A percentile compares a stretch with the other conserved stretches of the same genome.
phyloP scores from a whole-genome alignment of 2,329 filamentous ascomycete species.

The Xylaria polymorpha region DNA sequence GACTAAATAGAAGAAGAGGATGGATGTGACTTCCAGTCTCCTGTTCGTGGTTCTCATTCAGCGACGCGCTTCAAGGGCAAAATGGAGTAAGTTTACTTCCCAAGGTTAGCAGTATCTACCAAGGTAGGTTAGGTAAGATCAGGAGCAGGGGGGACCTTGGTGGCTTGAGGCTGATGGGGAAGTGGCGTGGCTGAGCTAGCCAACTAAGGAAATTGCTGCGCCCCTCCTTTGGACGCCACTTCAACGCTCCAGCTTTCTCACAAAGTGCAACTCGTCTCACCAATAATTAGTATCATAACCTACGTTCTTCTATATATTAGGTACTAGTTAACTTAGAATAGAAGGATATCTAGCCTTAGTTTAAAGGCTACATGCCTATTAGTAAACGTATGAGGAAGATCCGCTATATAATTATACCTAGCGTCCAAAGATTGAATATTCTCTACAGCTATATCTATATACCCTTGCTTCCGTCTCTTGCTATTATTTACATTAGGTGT shows the following conservation, averaged over 20 bases:
- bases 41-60: constrained; percentile 24
- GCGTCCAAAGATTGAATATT: too few species aligned
- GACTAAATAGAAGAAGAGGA: neutral
- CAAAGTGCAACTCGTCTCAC: too few species aligned
- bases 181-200: constrained; percentile 21
- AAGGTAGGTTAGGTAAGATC: too few species aligned
- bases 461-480: neutral
- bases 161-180: constrained; percentile 24
- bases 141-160: constrained; percentile 22
- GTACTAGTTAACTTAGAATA: too few species aligned
- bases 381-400: too few species aligned
- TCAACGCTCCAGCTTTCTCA: too few species aligned
- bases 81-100: constrained; percentile 26
- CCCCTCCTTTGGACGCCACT: too few species aligned
- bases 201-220: constrained; percentile 2
- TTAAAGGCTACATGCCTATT: neutral
- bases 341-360: neutral
- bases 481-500: neutral
- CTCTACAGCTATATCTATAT: neutral
- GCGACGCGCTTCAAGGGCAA: constrained; percentile 35
- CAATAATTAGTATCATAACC: neutral
- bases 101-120: too few species aligned
- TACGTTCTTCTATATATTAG: neutral
- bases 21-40: constrained; percentile 5
- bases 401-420: too few species aligned